Percentiles rank a stretch among this genome's conserved stretches.
Evolutionary conservation across 164 flowering plant genomes (phyloP).

Genomic region (Malania oleifera): DNA sequence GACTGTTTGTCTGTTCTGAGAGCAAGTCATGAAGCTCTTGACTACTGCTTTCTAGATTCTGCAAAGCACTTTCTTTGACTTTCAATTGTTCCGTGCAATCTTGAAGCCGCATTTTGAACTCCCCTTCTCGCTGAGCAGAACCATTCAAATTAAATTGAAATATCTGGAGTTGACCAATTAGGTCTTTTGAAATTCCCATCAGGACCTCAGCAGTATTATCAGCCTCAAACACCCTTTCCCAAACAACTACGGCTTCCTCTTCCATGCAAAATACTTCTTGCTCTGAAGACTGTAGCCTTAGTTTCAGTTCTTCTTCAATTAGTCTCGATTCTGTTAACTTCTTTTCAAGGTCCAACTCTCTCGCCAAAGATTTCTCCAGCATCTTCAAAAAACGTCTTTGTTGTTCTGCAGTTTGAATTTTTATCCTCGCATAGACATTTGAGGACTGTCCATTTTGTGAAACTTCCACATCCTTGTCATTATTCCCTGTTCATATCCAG

Average conservation of each 20-base stretch:
- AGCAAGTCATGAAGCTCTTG: slow-evolving; percentile 19
- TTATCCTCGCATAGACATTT: slow-evolving; percentile 29
- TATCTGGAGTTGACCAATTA: slow-evolving; percentile 47
- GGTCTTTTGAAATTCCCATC: slow-evolving; percentile 56
- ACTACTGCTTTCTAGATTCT: slow-evolving; percentile 25
- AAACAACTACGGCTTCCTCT: slow-evolving; percentile 40
- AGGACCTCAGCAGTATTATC: slow-evolving; percentile 61
- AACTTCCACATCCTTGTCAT: slow-evolving; percentile 17
- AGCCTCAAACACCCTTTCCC: slow-evolving; percentile 53
- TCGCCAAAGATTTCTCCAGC: slow-evolving; percentile 88
- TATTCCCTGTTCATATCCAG: slow-evolving; percentile 38
- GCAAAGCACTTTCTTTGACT: slow-evolving; percentile 25
- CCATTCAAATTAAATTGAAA: slow-evolving; percentile 52
- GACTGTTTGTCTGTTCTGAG: slow-evolving; percentile 17
- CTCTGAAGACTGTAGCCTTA: slow-evolving; percentile 36
- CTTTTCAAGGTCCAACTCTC: slow-evolving; percentile 83
- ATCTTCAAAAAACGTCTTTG: slow-evolving; percentile 64
- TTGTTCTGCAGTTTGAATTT: slow-evolving; percentile 62
- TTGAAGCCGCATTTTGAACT: slow-evolving; percentile 41
- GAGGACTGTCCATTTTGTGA: slow-evolving; percentile 29
- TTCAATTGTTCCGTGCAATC: slow-evolving; percentile 24
- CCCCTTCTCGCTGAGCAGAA: slow-evolving; percentile 44
- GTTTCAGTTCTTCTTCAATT: slow-evolving; percentile 51
- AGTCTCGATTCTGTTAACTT: slow-evolving; percentile 51
- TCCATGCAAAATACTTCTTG: slow-evolving; percentile 46